A percentile compares a stretch with the other conserved stretches of the same genome.
phyloP scores from a whole-genome alignment of 2,329 filamentous ascomycete species.

The Escovopsis weberi region DNA sequence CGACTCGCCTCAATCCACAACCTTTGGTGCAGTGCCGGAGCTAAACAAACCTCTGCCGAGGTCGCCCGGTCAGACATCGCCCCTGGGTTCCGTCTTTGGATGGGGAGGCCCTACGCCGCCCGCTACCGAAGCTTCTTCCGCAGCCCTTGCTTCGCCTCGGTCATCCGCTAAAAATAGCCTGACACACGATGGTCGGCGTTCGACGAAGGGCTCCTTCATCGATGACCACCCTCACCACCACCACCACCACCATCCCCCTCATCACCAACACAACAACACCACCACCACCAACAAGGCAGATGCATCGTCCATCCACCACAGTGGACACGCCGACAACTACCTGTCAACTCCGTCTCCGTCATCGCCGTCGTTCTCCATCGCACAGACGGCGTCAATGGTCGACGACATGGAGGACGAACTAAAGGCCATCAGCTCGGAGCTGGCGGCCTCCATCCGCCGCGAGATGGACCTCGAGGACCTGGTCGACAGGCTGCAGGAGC shows the following conservation, averaged over 20 bases:
- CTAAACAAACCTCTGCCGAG: constrained; percentile 41
- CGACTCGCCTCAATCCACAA: constrained; percentile 15
- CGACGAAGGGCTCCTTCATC: constrained; percentile 16
- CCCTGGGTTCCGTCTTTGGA: constrained; percentile 37
- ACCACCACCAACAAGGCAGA: constrained; percentile 19
- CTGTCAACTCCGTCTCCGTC: constrained; percentile 33
- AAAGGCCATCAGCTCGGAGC: constrained; percentile 80
- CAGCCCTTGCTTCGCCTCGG: constrained; percentile 34
- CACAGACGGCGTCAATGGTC: constrained; percentile 38
- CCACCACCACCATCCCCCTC: too few relatives aligned
- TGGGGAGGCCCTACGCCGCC: constrained; percentile 35
- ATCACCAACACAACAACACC: too few relatives aligned
- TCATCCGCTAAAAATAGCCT: constrained; percentile 25
- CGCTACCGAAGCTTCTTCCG: constrained; percentile 35
- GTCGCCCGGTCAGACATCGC: constrained; percentile 34
- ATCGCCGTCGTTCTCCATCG: constrained; percentile 8
- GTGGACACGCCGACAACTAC: constrained; percentile 37
- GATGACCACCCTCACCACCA: constrained; percentile 7
- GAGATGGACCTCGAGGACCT: constrained; percentile 96
- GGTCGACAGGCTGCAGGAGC: constrained; percentile 74
- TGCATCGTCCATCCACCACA: constrained; percentile 28
- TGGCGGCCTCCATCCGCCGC: constrained; percentile 81
- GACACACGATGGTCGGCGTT: constrained; percentile 18
- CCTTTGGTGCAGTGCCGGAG: constrained; percentile 19
- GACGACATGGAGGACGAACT: constrained; percentile 90